Conservation (phyloP, 2,329 filamentous ascomycete genomes). For the Fusarium sp. region DNA sequence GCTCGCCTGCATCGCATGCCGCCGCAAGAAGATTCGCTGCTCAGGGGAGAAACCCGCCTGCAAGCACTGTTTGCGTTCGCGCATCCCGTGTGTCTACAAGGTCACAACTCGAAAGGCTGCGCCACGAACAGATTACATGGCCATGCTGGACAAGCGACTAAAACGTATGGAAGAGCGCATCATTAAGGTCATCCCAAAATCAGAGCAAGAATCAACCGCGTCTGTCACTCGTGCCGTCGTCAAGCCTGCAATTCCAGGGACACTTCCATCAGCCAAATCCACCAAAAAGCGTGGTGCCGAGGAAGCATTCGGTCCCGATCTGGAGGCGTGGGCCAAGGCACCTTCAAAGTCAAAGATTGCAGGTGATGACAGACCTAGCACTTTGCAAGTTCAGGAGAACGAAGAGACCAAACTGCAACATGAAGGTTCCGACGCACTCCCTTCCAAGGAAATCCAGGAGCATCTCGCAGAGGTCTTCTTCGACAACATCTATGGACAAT, state of each 20-base stretch:
- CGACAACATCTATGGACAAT: slow-evolving; percentile 94
- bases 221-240: slow-evolving; percentile 84
- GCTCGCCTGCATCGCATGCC: slow-evolving; percentile 93
- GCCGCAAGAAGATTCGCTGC: slow-evolving; percentile 97
- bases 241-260: slow-evolving; percentile 77
- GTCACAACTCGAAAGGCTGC: slow-evolving; percentile 94
- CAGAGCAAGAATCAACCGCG: slow-evolving; percentile 76
- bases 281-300: slow-evolving; percentile 86
- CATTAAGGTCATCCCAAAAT: slow-evolving; percentile 92
- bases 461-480: slow-evolving; percentile 96
- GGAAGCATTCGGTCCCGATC: slow-evolving; percentile 85
- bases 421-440: slow-evolving; percentile 86
- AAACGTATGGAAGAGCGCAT: slow-evolving; percentile 98
- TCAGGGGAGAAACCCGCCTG: slow-evolving; percentile 98
- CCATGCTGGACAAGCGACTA: slow-evolving; percentile 94
- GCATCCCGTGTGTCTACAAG: slow-evolving; percentile 97
- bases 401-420: slow-evolving; percentile 82
- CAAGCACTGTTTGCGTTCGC: slow-evolving; percentile 92
- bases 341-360: slow-evolving; percentile 63
- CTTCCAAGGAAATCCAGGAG: slow-evolving; percentile 88
- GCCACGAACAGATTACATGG: slow-evolving; percentile 97
- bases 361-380: slow-evolving; percentile 58
- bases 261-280: slow-evolving; percentile 58
- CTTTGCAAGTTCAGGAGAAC: slow-evolving; percentile 69
- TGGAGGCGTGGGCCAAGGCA: slow-evolving; percentile 82